These are phyloP conservation scores for Yarrowia divulgata DNA, from an alignment of 805 yeast species.

Conservation along the genomic window DNA sequence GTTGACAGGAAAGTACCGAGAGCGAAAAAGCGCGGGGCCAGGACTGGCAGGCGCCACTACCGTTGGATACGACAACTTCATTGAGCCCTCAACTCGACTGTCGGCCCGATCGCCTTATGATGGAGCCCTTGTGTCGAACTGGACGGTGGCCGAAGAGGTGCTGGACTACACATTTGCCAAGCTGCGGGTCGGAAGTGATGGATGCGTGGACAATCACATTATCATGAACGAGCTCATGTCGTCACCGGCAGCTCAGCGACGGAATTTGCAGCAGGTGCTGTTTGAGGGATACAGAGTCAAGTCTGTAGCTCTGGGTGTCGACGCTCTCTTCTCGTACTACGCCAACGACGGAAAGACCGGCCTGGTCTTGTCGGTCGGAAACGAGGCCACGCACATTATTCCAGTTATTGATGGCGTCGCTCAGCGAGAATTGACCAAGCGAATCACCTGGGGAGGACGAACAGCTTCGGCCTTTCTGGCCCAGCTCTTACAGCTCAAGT, in stretches of 20 bases:
- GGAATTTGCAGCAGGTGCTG: conserved; percentile 76
- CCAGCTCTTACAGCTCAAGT: conserved; percentile 65
- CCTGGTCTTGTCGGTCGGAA: conserved; percentile 81
- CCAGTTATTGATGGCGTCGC: conserved; percentile 82
- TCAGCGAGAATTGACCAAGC: conserved; percentile 67
- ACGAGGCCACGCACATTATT: conserved; percentile 80
- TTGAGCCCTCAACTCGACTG: conserved; percentile 73
- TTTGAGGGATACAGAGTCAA: conserved; percentile 86
- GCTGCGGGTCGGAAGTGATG: conserved; percentile 65
- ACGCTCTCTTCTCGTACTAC: conserved; percentile 77
- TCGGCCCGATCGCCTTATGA: conserved; percentile 84
- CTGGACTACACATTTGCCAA: conserved; percentile 85
- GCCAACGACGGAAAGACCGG: conserved; percentile 63
- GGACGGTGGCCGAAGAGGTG: conserved; percentile 87
- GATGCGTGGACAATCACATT: conserved; percentile 75
- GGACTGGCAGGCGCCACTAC: conserved; percentile 61
- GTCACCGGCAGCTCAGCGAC: conserved; percentile 71
- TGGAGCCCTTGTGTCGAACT: conserved; percentile 84
- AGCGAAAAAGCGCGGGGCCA: conserved; percentile 63
- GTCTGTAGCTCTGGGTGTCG: conserved; percentile 79
- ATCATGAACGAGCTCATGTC: conserved; percentile 81
- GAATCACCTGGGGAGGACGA: conserved; percentile 93
- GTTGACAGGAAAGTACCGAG: conserved; percentile 75
- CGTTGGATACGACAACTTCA: conserved; percentile 80
- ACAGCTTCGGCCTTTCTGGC: conserved; percentile 70